Conservation (phyloP, 1,284 basidiomycete genomes). For the Papiliotrema fonsecae region DNA sequence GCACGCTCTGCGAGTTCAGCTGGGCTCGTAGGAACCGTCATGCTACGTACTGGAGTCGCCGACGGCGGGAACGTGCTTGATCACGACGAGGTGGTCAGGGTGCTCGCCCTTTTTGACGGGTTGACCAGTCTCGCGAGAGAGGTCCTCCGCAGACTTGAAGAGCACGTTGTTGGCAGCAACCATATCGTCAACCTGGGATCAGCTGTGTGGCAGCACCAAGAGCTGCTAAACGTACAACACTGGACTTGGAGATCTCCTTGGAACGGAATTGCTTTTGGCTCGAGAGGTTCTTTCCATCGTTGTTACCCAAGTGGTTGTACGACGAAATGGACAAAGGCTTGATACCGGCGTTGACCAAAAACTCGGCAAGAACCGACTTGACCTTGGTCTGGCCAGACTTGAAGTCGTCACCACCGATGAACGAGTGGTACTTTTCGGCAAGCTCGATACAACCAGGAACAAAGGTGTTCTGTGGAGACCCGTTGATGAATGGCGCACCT, state of each 20-base stretch:
- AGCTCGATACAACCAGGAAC: conserved; percentile 92
- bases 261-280: conserved; percentile 93
- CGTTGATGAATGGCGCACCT: conserved; percentile 92
- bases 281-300: conserved; percentile 89
- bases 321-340: conserved; percentile 94
- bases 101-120: conserved; percentile 58
- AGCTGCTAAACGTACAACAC: conserved; percentile 56
- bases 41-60: conserved; percentile 69
- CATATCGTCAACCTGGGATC: conserved; percentile 74
- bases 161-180: conserved; percentile 84
- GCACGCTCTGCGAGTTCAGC: conserved; percentile 55
- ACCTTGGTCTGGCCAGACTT: conserved; percentile 93
- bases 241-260: conserved; percentile 97
- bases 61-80: conserved; percentile 79
- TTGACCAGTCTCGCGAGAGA: conserved; percentile 54
- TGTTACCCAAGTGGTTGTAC: conserved; percentile 99
- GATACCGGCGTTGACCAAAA: conserved; percentile 98
- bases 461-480: conserved; percentile 98
- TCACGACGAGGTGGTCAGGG: conserved; percentile 95
- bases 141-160: conserved; percentile 59
- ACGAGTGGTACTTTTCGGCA: conserved; percentile 81
- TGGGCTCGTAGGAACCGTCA: neutral
- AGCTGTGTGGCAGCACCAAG: neutral
- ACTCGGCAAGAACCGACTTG: conserved; percentile 94
- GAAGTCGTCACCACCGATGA: conserved; percentile 97